Conservation (phyloP, 2,329 filamentous ascomycete species). For the Ophiocordyceps camponoti-leonardi region DNA sequence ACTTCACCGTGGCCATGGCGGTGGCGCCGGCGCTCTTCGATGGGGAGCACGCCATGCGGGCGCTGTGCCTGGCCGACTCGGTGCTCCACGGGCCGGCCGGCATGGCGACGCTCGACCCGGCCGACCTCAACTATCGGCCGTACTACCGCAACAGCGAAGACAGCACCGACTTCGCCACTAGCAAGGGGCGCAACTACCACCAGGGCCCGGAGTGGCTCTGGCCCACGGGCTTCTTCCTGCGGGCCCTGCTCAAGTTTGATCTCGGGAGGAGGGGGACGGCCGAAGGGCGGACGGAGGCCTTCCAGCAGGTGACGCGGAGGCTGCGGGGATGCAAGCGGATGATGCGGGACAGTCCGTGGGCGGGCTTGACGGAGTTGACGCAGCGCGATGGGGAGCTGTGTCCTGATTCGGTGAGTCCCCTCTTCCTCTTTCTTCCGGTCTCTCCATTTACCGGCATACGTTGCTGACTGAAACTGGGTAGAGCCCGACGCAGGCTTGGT, state of each 20-base stretch:
- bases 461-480: constrained; percentile 17
- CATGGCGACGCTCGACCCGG: constrained; percentile 89
- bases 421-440: constrained; percentile 2
- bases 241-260: constrained; percentile 83
- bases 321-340: constrained; percentile 72
- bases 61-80: constrained; percentile 65
- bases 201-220: constrained; percentile 97
- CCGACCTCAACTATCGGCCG: constrained; percentile 81
- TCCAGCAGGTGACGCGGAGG: constrained; percentile 82
- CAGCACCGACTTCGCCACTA: constrained; percentile 74
- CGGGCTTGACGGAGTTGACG: constrained; percentile 80
- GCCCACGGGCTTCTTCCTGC: constrained; percentile 90
- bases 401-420: constrained; percentile 68
- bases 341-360: constrained; percentile 69
- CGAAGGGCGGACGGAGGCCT: constrained; percentile 65
- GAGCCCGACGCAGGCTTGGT: constrained; percentile 95
- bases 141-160: constrained; percentile 95
- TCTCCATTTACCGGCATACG: background rate
- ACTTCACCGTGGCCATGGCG: constrained; percentile 91
- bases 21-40: constrained; percentile 83
- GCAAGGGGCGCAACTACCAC: constrained; percentile 94
- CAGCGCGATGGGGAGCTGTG: constrained; percentile 78
- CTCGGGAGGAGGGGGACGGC: constrained; percentile 43
- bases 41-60: constrained; percentile 56
- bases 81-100: constrained; percentile 72